Evolutionary conservation across 139 green algal genomes (phyloP).

Genomic region (Volvox reticuliferus): DNA sequence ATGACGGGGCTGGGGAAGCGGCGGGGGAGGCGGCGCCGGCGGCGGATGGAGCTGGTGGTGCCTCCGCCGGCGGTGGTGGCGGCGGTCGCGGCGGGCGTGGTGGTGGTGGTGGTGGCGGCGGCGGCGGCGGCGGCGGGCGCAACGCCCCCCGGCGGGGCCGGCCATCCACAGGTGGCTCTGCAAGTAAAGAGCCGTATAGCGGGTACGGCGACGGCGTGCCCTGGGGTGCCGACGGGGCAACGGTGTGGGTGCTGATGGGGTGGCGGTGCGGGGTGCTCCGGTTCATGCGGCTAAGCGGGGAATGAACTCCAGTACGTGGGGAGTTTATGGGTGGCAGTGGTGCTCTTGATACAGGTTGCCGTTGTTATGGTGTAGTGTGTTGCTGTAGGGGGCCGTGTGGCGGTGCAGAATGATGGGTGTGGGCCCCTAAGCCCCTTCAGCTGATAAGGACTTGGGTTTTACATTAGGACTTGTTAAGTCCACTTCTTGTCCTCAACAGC

Average conservation of each 20-base stretch:
- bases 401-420: no score
- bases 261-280: slow-evolving; percentile 31
- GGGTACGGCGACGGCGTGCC: not conserved
- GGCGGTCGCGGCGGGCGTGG: not conserved
- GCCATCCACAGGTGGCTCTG: not conserved
- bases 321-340: no score
- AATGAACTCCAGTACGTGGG: not conserved
- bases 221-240: not conserved
- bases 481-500: no score
- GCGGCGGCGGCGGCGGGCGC: not conserved
- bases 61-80: not conserved
- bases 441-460: no score
- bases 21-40: no score
- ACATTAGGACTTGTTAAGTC: no score
- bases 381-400: no score
- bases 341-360: no score
- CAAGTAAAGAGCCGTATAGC: not conserved
- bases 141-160: not conserved
- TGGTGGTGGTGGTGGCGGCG: not conserved
- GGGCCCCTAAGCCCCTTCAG: no score
- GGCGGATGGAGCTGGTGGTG: not conserved
- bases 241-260: slow-evolving; percentile 35
- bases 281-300: slow-evolving; percentile 23
- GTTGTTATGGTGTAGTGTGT: no score
- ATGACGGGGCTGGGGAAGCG: not conserved